A percentile compares a stretch with the other conserved stretches of the same genome.
These are phyloP conservation scores for Aspergillus transmontanensis DNA, from an alignment of 2,329 filamentous ascomycete genomes.

Conservation along the genomic window DNA sequence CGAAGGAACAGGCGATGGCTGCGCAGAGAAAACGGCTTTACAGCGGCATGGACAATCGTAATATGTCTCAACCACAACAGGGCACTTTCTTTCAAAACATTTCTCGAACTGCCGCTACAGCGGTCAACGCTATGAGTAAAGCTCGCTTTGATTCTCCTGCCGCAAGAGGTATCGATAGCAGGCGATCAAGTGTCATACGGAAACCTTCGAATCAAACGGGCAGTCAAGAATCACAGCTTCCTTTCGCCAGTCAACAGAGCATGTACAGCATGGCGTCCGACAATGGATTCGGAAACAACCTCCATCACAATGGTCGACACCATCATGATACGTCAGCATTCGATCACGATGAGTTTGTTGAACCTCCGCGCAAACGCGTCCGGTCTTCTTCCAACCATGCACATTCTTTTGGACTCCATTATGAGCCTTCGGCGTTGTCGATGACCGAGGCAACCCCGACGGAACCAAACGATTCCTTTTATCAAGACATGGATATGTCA, in stretches of 20 bases:
- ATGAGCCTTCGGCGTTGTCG: constrained; percentile 36
- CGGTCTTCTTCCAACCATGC: constrained; percentile 58
- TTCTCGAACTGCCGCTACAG: constrained; percentile 86
- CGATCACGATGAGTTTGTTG: constrained; percentile 59
- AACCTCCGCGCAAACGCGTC: constrained; percentile 81
- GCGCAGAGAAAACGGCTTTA: constrained; percentile 92
- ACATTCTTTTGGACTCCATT: constrained; percentile 38
- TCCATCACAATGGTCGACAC: constrained; percentile 54
- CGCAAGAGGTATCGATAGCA: constrained; percentile 65
- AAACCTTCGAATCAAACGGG: constrained; percentile 66
- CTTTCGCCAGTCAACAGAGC: constrained; percentile 80
- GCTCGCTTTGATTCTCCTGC: constrained; percentile 88
- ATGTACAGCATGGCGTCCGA: constrained; percentile 70
- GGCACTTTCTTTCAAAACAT: constrained; percentile 98
- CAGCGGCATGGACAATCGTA: constrained; percentile 71
- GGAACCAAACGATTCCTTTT: constrained; percentile 51
- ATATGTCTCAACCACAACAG: constrained; percentile 63
- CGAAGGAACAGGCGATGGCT: constrained; percentile 98
- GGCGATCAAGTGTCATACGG: constrained; percentile 69
- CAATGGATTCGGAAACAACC: constrained; percentile 67
- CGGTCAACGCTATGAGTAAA: constrained; percentile 95
- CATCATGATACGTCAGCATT: constrained; percentile 47
- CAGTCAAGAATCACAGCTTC: constrained; percentile 66
- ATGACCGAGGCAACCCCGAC: constrained; percentile 48
- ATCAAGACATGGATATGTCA: constrained; percentile 42